Base-by-base conservation (phyloP, 139 green algal species). In the Closterium sp. region DNA sequence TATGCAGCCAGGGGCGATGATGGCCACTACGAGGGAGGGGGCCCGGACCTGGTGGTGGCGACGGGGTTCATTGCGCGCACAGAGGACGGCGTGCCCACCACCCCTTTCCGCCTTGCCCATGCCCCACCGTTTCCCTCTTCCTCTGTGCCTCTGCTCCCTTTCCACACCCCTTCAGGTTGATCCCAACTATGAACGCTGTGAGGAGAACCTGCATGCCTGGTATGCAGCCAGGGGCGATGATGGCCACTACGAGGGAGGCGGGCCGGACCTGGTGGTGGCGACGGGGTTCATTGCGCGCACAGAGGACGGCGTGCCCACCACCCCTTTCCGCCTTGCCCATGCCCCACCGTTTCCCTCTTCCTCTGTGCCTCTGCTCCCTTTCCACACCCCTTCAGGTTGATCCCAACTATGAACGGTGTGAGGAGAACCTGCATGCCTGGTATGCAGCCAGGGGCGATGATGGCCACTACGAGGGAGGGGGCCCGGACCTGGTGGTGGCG, bases 41-140 rank as follows among this genome's bases (percentile, higher is more conserved):
- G 92, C 89, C 32, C 88, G 97, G 86, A 31, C 4, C 45, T 93
- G 1, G n/a, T 95, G 50, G 86, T 89, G 86, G 62, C 92, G 22
- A 95, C 94, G 7, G 98, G 98, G 24, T 99, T 99, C 96, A 98
- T 99, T 86, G 98, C 98, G 30, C 95, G 95, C 85, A 97, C 95
- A 27, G n/a, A n/a, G 0, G 50, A 95, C 34, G n/a, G n/a, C n/a
- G n/a, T n/a, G n/a, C n/a, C n/a, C n/a, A n/a, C n/a, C n/a, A n/a
- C n/a, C n/a, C n/a, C n/a, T n/a, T n/a, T n/a, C n/a, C n/a, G n/a
- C 38, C 38, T 50, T 9, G 7, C 13, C 11, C 38, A 50, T 50
- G 38, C 7, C 11, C 38, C 38, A 50, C 38, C n/a, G n/a, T n/a
- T n/a, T n/a, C n/a, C n/a, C n/a, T n/a, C n/a, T n/a, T n/a, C n/a